Evolutionary conservation across 805 yeast genomes (phyloP).

Genomic region (Maudiozyma turicensis): DNA sequence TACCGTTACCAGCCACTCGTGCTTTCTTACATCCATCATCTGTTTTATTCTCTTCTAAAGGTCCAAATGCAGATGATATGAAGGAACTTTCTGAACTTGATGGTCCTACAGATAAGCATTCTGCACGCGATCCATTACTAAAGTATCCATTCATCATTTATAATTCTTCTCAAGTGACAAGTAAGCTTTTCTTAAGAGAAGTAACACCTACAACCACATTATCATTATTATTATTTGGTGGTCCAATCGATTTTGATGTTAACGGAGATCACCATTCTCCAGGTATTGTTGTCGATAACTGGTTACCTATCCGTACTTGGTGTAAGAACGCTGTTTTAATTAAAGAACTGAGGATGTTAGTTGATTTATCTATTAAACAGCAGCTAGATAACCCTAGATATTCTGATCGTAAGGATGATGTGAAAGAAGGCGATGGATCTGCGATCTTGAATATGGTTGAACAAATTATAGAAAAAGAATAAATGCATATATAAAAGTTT

Average conservation of each 20-base stretch:
- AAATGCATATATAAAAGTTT: background rate
- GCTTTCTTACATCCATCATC: constrained; percentile 88
- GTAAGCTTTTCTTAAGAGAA: constrained; percentile 61
- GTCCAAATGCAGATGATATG: constrained; percentile 17
- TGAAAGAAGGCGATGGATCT: background rate
- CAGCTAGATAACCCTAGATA: constrained; percentile 43
- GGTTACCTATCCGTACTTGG: constrained; percentile 91
- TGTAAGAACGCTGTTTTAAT: constrained; percentile 84
- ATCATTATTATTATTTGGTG: constrained; percentile 75
- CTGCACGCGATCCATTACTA: constrained; percentile 29
- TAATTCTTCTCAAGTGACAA: constrained; percentile 48
- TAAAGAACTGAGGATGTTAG: constrained; percentile 52
- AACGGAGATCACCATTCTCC: constrained; percentile 50
- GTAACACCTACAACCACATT: constrained; percentile 71
- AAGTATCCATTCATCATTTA: constrained; percentile 56
- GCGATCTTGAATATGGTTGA: constrained; percentile 34
- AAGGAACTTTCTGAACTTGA: constrained; percentile 15
- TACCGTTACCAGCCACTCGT: constrained; percentile 47
- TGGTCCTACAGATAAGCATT: constrained; percentile 14
- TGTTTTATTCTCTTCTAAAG: constrained; percentile 46
- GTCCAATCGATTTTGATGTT: constrained; percentile 51
- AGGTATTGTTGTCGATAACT: constrained; percentile 76
- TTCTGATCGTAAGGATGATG: constrained; percentile 5
- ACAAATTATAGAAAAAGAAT: constrained; percentile 1
- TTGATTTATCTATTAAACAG: constrained; percentile 59